Evolutionary conservation across 23 red algal genomes (phyloP).

Genomic region (Porphyridium purpureum): DNA sequence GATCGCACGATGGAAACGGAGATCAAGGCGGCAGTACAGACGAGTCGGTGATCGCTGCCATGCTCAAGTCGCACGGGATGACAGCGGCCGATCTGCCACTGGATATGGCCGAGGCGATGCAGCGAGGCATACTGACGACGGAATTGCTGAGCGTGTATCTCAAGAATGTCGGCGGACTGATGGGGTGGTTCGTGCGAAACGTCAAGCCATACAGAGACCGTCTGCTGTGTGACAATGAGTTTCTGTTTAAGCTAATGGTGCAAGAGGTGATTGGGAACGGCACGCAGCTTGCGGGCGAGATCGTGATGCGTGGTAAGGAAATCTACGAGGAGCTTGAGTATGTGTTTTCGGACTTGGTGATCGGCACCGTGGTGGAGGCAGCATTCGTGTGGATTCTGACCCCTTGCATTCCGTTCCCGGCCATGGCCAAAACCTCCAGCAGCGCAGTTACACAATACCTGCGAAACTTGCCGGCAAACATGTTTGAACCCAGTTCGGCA

Average conservation of each 20-base stretch:
- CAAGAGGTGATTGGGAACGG: conserved; percentile 97
- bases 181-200: conserved; percentile 13
- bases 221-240: conserved; percentile 56
- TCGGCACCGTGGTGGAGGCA: conserved; percentile 96
- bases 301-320: conserved; percentile 65
- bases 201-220: conserved; percentile 39
- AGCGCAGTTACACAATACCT: conserved; percentile 1
- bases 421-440: not conserved
- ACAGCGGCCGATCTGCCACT: conserved; percentile 12
- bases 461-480: conserved; percentile 32
- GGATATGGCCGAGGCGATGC: conserved; percentile 35
- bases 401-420: conserved; percentile 21
- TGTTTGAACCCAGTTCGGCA: conserved; percentile 60
- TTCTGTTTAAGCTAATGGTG: conserved; percentile 75
- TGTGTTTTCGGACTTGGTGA: conserved; percentile 78
- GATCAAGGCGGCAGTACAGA: conserved; percentile 3
- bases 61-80: not conserved
- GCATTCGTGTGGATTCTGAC: conserved; percentile 96
- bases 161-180: conserved; percentile 9
- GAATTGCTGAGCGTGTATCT: conserved; percentile 29
- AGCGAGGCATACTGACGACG: conserved; percentile 14
- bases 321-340: conserved; percentile 95
- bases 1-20: conserved; percentile 2
- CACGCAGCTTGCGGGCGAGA: conserved; percentile 65
- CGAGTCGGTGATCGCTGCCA: not conserved